Evolutionary conservation across 2,329 filamentous ascomycete genomes (phyloP), one percentile per base, ranked within the genome.

Genomic region (Fusarium pininemorale): DNA sequence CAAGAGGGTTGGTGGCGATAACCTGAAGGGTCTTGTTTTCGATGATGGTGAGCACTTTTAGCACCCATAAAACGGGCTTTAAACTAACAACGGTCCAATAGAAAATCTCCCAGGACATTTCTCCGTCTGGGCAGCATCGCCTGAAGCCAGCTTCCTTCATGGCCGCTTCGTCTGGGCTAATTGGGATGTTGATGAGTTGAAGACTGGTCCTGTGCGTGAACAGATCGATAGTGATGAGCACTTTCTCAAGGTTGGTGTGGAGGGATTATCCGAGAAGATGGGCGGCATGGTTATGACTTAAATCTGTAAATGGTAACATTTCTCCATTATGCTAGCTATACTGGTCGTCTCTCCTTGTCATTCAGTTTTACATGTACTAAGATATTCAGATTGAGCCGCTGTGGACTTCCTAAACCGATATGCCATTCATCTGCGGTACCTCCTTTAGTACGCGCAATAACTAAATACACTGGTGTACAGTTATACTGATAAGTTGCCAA

Each of bases 11-110:
- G 24, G 51, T 18, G 35, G 32, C 14, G 24, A 54, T 54, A 54
- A 28, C 13, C 18, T 32, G 15, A 44, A 56, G 4, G 54, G n/a
- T 6, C 38, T 56, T n/a, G 22, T 32, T 1, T 63, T 56, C 15
- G 51, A 45, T 1, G 39, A 63, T 28, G 38, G 51, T 45, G 18
- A 39, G 16, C 1, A 1, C 22, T 44, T 11, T 7, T 18, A 15
- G 3, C 6, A n/a, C 6, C 11, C 4, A 3, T 5, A 14, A 16
- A 7, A 1, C 0, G 9, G 3, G 20, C 6, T 4, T 39, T 18
- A 5, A 38, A 30, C 26, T 41, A 16, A 41, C 5, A 12, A 10
- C 0, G 7, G 14, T 7, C 4, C 3, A 10, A 30, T 5, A 63
- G 58, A 61, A 24, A 41, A 56, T 4, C 58, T 61, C 0, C 58